Evolutionary conservation across 2,329 filamentous ascomycete species (phyloP), one percentile per base, ranked within the genome.

Genomic region (Ampelomyces quisqualis): DNA sequence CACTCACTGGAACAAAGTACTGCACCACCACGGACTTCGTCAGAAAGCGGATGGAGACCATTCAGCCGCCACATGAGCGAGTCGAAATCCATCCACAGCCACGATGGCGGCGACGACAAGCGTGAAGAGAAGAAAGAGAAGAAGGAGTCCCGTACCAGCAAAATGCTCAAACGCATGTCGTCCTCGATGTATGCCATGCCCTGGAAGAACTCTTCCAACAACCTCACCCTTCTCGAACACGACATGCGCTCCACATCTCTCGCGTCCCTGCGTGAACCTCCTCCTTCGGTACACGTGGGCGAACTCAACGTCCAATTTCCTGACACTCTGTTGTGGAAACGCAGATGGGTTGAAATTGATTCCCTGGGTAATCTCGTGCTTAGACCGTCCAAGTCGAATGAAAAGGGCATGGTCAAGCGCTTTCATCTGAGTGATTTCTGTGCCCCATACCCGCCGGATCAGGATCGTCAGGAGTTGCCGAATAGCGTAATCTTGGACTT

Each of bases 271-370:
- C 54, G 65, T 7, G 72, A 74, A 47, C 71, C 67, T 34, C 72
- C 70, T 23, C 73, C 82, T 37, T 76, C 84, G 18, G 76, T 88
- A 3, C 83, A 85, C 47, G 79, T 95, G 67, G 89, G 90, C 34
- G 88, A 96, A 60, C 85, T 98, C 49, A 97, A 98, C 58, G 88
- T 97, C 8, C 93, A 98, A 65, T 96, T 98, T 65, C 93, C 93
- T 0, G 91, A 97, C 64, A 95, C 89, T 39, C 77, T 98, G 32
- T 77, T 98, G 9, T 98, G 93, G 93, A 98, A 97, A 73, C 86
- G 91, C 39, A 83, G 93, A 45, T 90, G 85, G 59, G 83, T 96
- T 70, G 85, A 85, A 51, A 81, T 98, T 41, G 90, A 97, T 66
- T 81, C 83, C 7, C 78, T 86, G 45, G 93, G 91, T 13, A 90